phyloP scores from a whole-genome alignment of 371 early-diverging fungal genomes.

The Lichtheimia corymbifera region DNA sequence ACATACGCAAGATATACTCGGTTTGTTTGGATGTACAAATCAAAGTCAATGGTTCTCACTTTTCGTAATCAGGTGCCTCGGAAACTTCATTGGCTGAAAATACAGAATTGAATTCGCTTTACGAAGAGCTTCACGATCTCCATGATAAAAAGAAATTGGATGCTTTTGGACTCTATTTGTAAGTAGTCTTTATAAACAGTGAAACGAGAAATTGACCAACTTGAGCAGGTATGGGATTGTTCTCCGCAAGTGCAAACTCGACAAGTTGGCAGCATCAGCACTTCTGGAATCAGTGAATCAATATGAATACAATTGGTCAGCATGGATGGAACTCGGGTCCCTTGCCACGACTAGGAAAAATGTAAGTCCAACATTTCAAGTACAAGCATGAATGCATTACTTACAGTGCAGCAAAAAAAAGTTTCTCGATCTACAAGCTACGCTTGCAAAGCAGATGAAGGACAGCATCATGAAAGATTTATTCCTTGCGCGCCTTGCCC shows the following conservation, averaged over 20 bases:
- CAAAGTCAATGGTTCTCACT: not conserved
- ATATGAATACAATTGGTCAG: slow-evolving; percentile 89
- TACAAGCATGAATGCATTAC: too few species aligned
- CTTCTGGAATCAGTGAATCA: slow-evolving; percentile 65
- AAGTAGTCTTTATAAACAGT: slow-evolving; percentile 11
- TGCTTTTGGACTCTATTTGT: slow-evolving; percentile 72
- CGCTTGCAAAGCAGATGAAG: slow-evolving; percentile 27
- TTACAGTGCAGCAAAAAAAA: not conserved
- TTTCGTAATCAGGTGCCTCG: slow-evolving; percentile 32
- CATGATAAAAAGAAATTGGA: slow-evolving; percentile 54
- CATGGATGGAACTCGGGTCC: slow-evolving; percentile 80
- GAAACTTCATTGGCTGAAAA: slow-evolving; percentile 51
- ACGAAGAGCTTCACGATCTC: slow-evolving; percentile 46
- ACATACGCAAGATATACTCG: slow-evolving; percentile 56
- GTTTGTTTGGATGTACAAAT: slow-evolving; percentile 16
- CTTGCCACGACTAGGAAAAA: slow-evolving; percentile 53
- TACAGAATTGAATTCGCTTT: slow-evolving; percentile 47
- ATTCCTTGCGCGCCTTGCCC: slow-evolving; percentile 57
- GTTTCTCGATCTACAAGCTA: slow-evolving; percentile 17
- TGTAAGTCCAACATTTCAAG: slow-evolving; percentile 20
- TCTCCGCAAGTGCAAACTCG: slow-evolving; percentile 43
- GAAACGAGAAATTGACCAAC: not conserved
- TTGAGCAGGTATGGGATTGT: slow-evolving; percentile 56
- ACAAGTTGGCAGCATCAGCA: slow-evolving; percentile 54
- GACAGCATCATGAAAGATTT: slow-evolving; percentile 60